These are phyloP conservation scores for bread wheat (Triticum aestivum) DNA, from an alignment of 176 grass and related monocot species.

Conservation along the genomic window IWGSC_CS_RefSeq_v2.1 NC_057801.1:470672484-470672983, in stretches of 20 bases:
- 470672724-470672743: slow-evolving; percentile 91
- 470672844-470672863: slow-evolving; percentile 83
- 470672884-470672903: slow-evolving; percentile 66
- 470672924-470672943: slow-evolving; percentile 62
- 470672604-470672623: slow-evolving; percentile 64
- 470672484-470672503: slow-evolving; percentile 79
- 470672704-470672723: slow-evolving; percentile 68
- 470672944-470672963: slow-evolving; percentile 77
- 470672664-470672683: slow-evolving; percentile 68
- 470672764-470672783: slow-evolving; percentile 66
- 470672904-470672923: slow-evolving; percentile 88
- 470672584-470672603: slow-evolving; percentile 52
- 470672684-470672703: slow-evolving; percentile 71
- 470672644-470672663: slow-evolving; percentile 89
- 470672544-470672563: slow-evolving; percentile 93
- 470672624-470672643: slow-evolving; percentile 66
- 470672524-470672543: slow-evolving; percentile 76
- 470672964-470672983: slow-evolving; percentile 81
- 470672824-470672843: slow-evolving; percentile 90
- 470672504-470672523: slow-evolving; percentile 85
- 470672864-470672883: slow-evolving; percentile 78
- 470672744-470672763: slow-evolving; percentile 74
- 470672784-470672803: slow-evolving; percentile 95
- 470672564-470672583: slow-evolving; percentile 49
- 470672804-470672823: slow-evolving; percentile 90